phyloP scores from a whole-genome alignment of 2,329 filamentous ascomycete genomes.

The Cryphonectria carpinicola region DNA sequence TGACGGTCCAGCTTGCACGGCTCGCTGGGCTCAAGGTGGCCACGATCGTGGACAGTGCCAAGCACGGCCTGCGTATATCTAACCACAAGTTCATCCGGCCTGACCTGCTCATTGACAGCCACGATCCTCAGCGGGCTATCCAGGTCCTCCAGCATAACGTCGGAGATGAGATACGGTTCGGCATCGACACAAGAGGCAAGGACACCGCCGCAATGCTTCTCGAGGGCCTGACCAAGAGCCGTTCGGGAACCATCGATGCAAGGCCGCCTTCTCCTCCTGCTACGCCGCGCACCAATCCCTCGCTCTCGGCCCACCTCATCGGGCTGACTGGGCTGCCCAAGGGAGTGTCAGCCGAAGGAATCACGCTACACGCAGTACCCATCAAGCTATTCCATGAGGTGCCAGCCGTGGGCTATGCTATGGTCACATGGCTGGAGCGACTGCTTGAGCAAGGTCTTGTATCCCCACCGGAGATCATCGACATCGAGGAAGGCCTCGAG shows the following conservation, averaged over 20 bases:
- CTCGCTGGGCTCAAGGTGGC: slow-evolving; percentile 68
- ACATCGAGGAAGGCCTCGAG: slow-evolving; percentile 64
- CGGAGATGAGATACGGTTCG: slow-evolving; percentile 63
- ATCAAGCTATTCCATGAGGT: slow-evolving; percentile 78
- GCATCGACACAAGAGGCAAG: slow-evolving; percentile 68
- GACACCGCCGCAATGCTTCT: slow-evolving; percentile 65
- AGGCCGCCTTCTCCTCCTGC: slow-evolving; percentile 42
- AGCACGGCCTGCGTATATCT: slow-evolving; percentile 64
- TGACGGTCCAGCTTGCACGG: slow-evolving; percentile 70
- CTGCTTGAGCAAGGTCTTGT: slow-evolving; percentile 60
- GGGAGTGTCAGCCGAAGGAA: slow-evolving; percentile 45
- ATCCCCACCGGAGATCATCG: slow-evolving; percentile 66
- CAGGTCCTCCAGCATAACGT: slow-evolving; percentile 66
- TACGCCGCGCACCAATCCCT: slow-evolving; percentile 41
- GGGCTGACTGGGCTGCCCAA: slow-evolving; percentile 72
- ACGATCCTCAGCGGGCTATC: slow-evolving; percentile 67
- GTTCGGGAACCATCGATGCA: slow-evolving; percentile 28
- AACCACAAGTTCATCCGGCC: slow-evolving; percentile 49
- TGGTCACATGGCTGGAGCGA: slow-evolving; percentile 69
- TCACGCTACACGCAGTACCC: slow-evolving; percentile 67
- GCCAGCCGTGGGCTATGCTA: slow-evolving; percentile 61
- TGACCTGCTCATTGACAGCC: slow-evolving; percentile 71
- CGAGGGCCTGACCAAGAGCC: slow-evolving; percentile 49
- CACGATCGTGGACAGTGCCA: slow-evolving; percentile 67
- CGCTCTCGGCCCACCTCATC: slow-evolving; percentile 59